phyloP scores from a whole-genome alignment of 768 basidiomycete genomes.

The Rhizopogon roseolus region DNA sequence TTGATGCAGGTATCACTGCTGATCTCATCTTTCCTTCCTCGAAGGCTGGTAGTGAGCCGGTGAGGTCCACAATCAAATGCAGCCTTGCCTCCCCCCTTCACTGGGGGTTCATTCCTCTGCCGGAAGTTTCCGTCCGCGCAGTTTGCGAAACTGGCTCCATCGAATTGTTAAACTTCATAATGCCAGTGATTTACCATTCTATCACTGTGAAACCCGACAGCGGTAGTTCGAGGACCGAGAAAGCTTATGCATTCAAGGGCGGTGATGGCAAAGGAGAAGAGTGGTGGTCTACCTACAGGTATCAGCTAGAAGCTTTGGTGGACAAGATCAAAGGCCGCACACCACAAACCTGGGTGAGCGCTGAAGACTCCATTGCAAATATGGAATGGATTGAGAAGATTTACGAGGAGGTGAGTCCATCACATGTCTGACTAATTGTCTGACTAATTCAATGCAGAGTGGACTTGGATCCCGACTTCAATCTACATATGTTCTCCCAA shows the following conservation, averaged over 20 bases:
- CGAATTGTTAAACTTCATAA: constrained; percentile 35
- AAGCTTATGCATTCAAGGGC: constrained; percentile 35
- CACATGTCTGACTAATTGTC: background rate
- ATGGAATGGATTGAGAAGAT: constrained; percentile 56
- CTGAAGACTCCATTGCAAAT: constrained; percentile 50
- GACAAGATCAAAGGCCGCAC: constrained; percentile 48
- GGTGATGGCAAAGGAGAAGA: constrained; percentile 40
- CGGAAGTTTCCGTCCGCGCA: constrained; percentile 30
- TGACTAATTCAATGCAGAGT: constrained; percentile 14
- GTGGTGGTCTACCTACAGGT: constrained; percentile 54
- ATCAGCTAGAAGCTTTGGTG: constrained; percentile 62
- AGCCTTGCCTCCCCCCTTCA: constrained; percentile 26
- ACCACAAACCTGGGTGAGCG: constrained; percentile 50
- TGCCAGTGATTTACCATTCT: constrained; percentile 45
- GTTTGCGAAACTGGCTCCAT: constrained; percentile 43
- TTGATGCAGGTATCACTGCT: constrained; percentile 39
- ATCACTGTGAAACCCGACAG: constrained; percentile 37
- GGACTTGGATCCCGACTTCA: constrained; percentile 30
- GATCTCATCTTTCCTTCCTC: constrained; percentile 30
- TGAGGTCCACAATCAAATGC: constrained; percentile 32
- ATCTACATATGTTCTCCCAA: constrained; percentile 19
- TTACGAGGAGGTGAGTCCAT: constrained; percentile 41
- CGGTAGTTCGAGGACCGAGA: constrained; percentile 33
- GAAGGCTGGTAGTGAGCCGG: constrained; percentile 18
- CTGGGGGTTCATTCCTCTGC: constrained; percentile 36